A percentile compares a stretch with the other conserved stretches of the same genome.
Evolutionary conservation across 2,329 filamentous ascomycete species (phyloP).

Genomic region (Stromatinia cepivora): DNA sequence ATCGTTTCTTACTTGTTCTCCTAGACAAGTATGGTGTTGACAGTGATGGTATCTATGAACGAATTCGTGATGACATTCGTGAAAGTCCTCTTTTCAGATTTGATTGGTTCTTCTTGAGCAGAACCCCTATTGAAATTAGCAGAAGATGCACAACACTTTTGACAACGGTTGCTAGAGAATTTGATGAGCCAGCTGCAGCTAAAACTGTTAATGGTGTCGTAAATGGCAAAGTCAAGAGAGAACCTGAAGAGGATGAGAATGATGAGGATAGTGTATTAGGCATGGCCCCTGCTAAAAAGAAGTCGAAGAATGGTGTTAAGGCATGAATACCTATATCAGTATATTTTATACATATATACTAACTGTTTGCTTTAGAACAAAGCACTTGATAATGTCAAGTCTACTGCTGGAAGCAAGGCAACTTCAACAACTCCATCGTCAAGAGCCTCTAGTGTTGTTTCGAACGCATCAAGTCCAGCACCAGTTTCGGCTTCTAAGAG

Average conservation of each 20-base stretch:
- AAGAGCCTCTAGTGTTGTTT: slow-evolving; percentile 83
- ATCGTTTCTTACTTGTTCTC: slow-evolving; percentile 90
- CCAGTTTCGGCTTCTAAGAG: slow-evolving; percentile 40
- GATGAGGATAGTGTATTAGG: slow-evolving; percentile 80
- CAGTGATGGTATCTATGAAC: slow-evolving; percentile 84
- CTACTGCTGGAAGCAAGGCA: slow-evolving; percentile 64
- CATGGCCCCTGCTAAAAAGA: slow-evolving; percentile 88
- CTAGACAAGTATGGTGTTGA: slow-evolving; percentile 92
- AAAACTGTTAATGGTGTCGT: slow-evolving; percentile 52
- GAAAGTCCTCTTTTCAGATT: slow-evolving; percentile 95
- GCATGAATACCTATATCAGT: slow-evolving; percentile 32
- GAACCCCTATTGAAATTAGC: slow-evolving; percentile 89
- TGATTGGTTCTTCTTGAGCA: slow-evolving; percentile 98
- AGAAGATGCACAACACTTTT: slow-evolving; percentile 91
- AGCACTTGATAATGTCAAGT: slow-evolving; percentile 84
- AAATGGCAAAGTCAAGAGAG: slow-evolving; percentile 73
- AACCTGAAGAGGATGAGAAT: slow-evolving; percentile 77
- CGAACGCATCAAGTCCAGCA: slow-evolving; percentile 61
- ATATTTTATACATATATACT: slow-evolving; percentile 18
- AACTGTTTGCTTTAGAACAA: slow-evolving; percentile 68
- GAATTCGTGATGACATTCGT: slow-evolving; percentile 94
- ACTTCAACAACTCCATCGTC: slow-evolving; percentile 72
- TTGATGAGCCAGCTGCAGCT: slow-evolving; percentile 64
- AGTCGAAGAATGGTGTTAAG: slow-evolving; percentile 85
- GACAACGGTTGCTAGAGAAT: slow-evolving; percentile 92